Base-by-base conservation (phyloP, 495 filamentous ascomycete genomes). In the Aspergillus indologenus region DNA sequence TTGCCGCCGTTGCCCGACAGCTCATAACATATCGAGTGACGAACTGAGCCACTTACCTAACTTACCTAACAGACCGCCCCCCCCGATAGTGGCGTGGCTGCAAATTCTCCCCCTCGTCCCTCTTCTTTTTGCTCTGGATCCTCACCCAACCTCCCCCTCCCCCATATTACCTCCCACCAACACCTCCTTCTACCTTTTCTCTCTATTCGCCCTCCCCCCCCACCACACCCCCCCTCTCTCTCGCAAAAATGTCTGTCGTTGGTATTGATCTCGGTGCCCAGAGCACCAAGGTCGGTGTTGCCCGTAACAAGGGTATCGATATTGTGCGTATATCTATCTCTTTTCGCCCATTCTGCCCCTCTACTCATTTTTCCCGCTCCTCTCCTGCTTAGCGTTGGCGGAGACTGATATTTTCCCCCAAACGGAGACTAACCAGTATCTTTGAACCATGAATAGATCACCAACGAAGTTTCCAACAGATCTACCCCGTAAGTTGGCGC, bases 381-480 rank as follows among this genome's bases (percentile, higher is more conserved):
- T 20, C 50, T 55, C 45, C n/a, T 29, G 22, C 14, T n/a, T 17
- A 51, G 23, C 42, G 23, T 24, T 45, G 24, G 45, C 12, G 44
- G 21, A 31, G 31, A 53, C 6, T 3, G 5, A 40, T 40, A 11
- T 40, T 12, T 42, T 2, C 46, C 47, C 19, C 12, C 23, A n/a
- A n/a, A n/a, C 44, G 21, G 17, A 45, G 26, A 60, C 71, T 76
- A 47, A 76, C 66, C 22, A 40, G 19, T 61, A 11, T 53, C 40
- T 53, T 54, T 57, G 18, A 5, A 18, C 54, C 66, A 93, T 8
- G 3, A 50, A 57, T 68, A 96, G 91, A 97, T 98, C 71, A 89
- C 92, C 77, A 98, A 98, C 80, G 94, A 99, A 77, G 94, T 98
- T 66, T 99, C 94, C 58, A 98, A 99, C 81, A 88, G 94, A 77